Evolutionary conservation across 495 filamentous ascomycete genomes (phyloP).

Genomic region (Hypoxylon lienhwacheense): DNA sequence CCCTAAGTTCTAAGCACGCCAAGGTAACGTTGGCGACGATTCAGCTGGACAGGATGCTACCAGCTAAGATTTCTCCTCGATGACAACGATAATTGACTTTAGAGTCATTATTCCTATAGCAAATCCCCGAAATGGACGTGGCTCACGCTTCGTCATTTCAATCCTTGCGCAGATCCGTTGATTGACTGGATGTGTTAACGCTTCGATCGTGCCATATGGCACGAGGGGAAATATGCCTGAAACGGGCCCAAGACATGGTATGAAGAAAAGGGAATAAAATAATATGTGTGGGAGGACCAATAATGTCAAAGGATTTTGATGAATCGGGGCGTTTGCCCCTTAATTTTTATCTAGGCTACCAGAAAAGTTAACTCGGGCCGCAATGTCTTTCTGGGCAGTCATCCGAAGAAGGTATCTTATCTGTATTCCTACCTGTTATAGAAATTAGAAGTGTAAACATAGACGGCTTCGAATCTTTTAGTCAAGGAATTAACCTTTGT

Average conservation of each 20-base stretch:
- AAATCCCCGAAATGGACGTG: neutral
- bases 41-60: too few species aligned
- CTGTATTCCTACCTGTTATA: too few species aligned
- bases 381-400: too few species aligned
- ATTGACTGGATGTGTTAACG: neutral
- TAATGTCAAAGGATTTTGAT: neutral
- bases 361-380: too few species aligned
- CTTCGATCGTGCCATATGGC: conserved; percentile 26
- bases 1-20: neutral
- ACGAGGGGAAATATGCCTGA: conserved; percentile 14
- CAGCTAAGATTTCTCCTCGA: too few species aligned
- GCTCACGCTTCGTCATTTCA: neutral
- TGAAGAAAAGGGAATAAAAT: neutral
- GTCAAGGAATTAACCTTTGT: too few species aligned
- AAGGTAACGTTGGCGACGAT: neutral
- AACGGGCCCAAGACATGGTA: conserved; percentile 21
- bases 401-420: too few species aligned
- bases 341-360: too few species aligned
- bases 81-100: too few species aligned
- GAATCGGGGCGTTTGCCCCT: neutral
- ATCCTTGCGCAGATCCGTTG: conserved; percentile 1
- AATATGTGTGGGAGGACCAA: neutral
- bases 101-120: too few species aligned
- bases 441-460: too few species aligned
- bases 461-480: too few species aligned